Evolutionary conservation across 768 basidiomycete genomes (phyloP), one percentile per base, ranked within the genome.

Genomic region (Cubamyces sp.): DNA sequence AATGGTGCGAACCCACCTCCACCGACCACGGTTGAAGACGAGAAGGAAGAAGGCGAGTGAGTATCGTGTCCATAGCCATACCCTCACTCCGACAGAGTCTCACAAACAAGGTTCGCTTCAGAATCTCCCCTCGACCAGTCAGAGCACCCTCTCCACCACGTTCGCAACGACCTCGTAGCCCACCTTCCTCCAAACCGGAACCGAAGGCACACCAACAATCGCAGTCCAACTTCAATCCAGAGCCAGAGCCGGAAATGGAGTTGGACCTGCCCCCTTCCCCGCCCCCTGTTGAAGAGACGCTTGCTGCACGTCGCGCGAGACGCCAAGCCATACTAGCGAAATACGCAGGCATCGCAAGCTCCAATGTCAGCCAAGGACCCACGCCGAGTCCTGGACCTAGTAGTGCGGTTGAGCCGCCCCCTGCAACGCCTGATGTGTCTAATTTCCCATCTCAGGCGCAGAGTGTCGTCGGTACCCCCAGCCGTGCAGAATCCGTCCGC

Each of bases 41-140:
- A 92, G 66, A 88, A 76, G 73, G 91, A 94, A 78, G 94, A 96
- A 82, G 94, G 91, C 81, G 94, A 96, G 93, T 96, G 77, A 90
- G 94, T 94, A 68, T 79, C 74, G 73, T 74, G 55, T 51, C 39
- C 41, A 23, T 41, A 8, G n/a, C 26, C 46, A 11, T 23, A 49
- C 54, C 64, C 54, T 57, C 43, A 18, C 49, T 26, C 45, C 3
- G 39, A 34, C 39, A 28, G 16, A 21, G 39, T 47, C 52, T 65
- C 43, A 42, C 40, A 8, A 47, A 59, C 16, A 54, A 60, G 54
- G 48, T 53, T 41, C 64, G 56, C 69, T 48, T 25, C 62, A 92
- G 91, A 73, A 88, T 91, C 66, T 92, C 90, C 7, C 88, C 89
- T 48, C 78, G 78, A 42, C 73, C 71, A 23, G 78, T 74, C 55